phyloP scores from a whole-genome alignment of 805 yeast genomes.

The Groenewaldozyma salmanticensis region DNA sequence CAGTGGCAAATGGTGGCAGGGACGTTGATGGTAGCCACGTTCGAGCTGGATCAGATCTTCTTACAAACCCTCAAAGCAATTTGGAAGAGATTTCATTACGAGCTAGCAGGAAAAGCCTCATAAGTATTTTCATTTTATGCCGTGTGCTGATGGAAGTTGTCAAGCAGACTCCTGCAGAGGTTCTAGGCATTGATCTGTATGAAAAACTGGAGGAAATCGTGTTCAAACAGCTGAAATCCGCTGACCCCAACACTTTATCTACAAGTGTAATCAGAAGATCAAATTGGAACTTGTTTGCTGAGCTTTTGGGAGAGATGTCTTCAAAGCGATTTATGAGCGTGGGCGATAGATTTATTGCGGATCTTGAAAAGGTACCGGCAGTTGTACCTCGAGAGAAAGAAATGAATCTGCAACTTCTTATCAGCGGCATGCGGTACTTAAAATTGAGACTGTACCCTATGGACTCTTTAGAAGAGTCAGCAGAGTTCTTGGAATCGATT shows the following conservation, averaged over 20 bases:
- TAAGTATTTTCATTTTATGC: conserved; percentile 80
- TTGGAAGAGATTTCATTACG: conserved; percentile 59
- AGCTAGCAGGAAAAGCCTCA: conserved; percentile 78
- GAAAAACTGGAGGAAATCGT: conserved; percentile 87
- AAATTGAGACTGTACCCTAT: conserved; percentile 74
- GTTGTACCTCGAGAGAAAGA: conserved; percentile 40
- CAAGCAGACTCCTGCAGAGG: conserved; percentile 68
- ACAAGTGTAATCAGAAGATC: conserved; percentile 72
- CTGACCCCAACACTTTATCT: conserved; percentile 66
- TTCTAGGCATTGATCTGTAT: conserved; percentile 67
- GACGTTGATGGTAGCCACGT: background rate
- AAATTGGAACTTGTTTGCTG: conserved; percentile 89
- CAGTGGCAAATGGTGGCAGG: conserved; percentile 16
- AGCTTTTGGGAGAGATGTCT: conserved; percentile 83
- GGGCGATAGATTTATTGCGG: conserved; percentile 88
- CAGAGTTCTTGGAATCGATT: conserved; percentile 77
- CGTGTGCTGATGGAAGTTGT: conserved; percentile 90
- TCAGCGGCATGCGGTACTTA: conserved; percentile 86
- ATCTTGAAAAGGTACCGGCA: conserved; percentile 70
- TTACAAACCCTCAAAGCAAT: background rate
- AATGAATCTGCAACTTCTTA: conserved; percentile 59
- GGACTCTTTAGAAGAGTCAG: conserved; percentile 85
- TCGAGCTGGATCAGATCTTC: conserved; percentile 9
- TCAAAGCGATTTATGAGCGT: conserved; percentile 74
- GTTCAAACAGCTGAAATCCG: conserved; percentile 76